Conservation (phyloP, 2,329 filamentous ascomycete species). For the Nectriaceae sp. region DNA sequence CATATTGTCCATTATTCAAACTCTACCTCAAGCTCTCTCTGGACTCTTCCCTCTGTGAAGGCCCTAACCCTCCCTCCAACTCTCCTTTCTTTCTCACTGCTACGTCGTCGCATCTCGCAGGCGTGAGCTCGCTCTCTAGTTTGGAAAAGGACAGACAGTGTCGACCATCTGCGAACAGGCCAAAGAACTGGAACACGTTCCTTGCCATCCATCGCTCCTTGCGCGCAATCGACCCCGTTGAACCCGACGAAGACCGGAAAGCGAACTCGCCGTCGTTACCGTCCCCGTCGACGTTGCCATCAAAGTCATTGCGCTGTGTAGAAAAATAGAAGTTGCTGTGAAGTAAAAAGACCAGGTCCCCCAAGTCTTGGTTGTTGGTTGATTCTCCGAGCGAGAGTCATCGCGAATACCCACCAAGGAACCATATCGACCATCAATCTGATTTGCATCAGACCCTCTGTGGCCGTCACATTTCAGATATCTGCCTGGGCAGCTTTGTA, state of each 20-base stretch:
- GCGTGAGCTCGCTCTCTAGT: constrained; percentile 24
- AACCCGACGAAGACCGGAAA: constrained; percentile 37
- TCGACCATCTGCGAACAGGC: constrained; percentile 26
- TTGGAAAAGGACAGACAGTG: constrained; percentile 19
- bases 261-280: constrained; percentile 32
- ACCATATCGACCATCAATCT: constrained; percentile 7
- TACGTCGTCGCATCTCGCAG: constrained; percentile 14
- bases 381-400: constrained; percentile 15
- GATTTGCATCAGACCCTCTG: constrained; percentile 22
- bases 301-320: constrained; percentile 40
- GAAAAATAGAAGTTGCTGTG: constrained; percentile 38
- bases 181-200: constrained; percentile 48
- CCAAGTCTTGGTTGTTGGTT: constrained; percentile 19
- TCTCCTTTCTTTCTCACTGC: constrained; percentile 12
- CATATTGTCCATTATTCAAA: constrained; percentile 1
- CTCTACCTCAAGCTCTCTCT: background rate
- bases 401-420: constrained; percentile 3
- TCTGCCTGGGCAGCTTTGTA: constrained; percentile 44
- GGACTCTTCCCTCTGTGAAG: constrained; percentile 7
- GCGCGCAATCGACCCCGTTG: constrained; percentile 38
- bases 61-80: constrained; percentile 11
- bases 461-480: constrained; percentile 20
- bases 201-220: constrained; percentile 33
- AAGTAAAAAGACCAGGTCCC: constrained; percentile 28
- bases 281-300: constrained; percentile 34